Percentiles rank a stretch among this genome's conserved stretches.
Evolutionary conservation across 2,329 filamentous ascomycete genomes (phyloP).

Genomic region (Xylariaceae sp.): DNA sequence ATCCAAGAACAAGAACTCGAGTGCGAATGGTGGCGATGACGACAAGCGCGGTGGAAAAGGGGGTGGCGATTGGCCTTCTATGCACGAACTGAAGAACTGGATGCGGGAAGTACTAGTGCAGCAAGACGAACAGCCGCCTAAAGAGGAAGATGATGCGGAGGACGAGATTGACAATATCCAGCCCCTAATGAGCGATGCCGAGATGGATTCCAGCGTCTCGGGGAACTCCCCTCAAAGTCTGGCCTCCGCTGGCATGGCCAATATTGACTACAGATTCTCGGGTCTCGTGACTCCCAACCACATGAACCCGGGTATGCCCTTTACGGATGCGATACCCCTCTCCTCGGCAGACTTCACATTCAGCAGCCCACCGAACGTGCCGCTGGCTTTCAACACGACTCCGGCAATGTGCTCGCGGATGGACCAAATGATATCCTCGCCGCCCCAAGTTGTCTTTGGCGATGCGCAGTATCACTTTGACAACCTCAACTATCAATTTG

Average conservation of each 20-base stretch:
- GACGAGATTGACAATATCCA: conserved; percentile 36
- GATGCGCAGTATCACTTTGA: conserved; percentile 23
- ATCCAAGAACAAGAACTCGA: conserved; percentile 38
- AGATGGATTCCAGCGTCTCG: conserved; percentile 21
- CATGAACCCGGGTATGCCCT: conserved; percentile 20
- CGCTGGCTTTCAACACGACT: conserved; percentile 21
- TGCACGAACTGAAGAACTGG: conserved; percentile 56
- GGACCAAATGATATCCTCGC: conserved; percentile 27
- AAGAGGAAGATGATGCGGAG: conserved; percentile 37
- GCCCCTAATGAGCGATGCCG: conserved; percentile 23
- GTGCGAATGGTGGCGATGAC: conserved; percentile 32
- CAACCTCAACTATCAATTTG: conserved; percentile 27
- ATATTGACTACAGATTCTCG: conserved; percentile 22
- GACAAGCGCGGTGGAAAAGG: conserved; percentile 52
- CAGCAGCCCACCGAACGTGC: conserved; percentile 20
- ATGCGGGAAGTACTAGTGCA: conserved; percentile 49
- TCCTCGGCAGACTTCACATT: conserved; percentile 32
- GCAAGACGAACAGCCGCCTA: conserved; percentile 28
- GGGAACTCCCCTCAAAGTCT: conserved; percentile 23
- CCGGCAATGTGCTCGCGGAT: conserved; percentile 20
- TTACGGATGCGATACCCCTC: conserved; percentile 26
- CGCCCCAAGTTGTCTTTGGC: conserved; percentile 26
- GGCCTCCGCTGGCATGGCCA: conserved; percentile 7
- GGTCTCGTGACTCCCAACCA: conserved; percentile 20
- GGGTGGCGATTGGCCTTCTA: conserved; percentile 50